Evolutionary conservation across 2,329 filamentous ascomycete species (phyloP).

Genomic region (Ciborinia camelliae): DNA sequence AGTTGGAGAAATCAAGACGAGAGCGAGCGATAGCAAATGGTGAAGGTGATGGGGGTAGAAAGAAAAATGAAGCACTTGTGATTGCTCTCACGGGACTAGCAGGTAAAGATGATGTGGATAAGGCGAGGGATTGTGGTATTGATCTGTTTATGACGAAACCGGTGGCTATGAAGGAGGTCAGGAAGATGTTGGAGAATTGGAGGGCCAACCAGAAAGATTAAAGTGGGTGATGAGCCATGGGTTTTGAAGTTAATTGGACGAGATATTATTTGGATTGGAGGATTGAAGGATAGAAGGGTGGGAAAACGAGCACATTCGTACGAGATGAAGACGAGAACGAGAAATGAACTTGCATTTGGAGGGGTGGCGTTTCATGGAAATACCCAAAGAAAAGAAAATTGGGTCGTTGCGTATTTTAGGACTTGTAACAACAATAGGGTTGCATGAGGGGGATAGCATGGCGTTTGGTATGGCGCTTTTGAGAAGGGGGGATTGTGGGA

Average conservation of each 20-base stretch:
- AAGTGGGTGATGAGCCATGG: not conserved
- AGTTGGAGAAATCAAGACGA: slow-evolving; percentile 48
- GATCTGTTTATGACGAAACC: slow-evolving; percentile 43
- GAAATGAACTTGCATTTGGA: not conserved
- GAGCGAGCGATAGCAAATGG: slow-evolving; percentile 21
- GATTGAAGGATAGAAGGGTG: not conserved
- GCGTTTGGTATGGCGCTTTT: not conserved
- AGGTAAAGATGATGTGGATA: slow-evolving; percentile 37
- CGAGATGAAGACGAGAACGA: not conserved
- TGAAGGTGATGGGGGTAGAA: slow-evolving; percentile 24
- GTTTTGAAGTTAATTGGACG: too few relatives aligned
- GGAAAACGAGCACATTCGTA: too few relatives aligned
- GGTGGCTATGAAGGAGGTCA: slow-evolving; percentile 43
- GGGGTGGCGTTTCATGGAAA: slow-evolving; percentile 6
- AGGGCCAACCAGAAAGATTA: slow-evolving; percentile 33
- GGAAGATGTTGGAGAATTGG: slow-evolving; percentile 41
- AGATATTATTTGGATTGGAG: not conserved
- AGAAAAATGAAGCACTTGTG: slow-evolving; percentile 35
- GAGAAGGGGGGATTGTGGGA: not conserved
- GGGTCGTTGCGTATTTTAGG: not conserved
- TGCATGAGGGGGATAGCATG: not conserved
- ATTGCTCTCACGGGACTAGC: slow-evolving; percentile 42
- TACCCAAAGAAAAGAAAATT: not conserved
- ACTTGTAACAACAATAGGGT: not conserved
- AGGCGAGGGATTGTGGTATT: slow-evolving; percentile 39